Evolutionary conservation across 768 basidiomycete species (phyloP).

Genomic region (Suillus fuscotomentosus): DNA sequence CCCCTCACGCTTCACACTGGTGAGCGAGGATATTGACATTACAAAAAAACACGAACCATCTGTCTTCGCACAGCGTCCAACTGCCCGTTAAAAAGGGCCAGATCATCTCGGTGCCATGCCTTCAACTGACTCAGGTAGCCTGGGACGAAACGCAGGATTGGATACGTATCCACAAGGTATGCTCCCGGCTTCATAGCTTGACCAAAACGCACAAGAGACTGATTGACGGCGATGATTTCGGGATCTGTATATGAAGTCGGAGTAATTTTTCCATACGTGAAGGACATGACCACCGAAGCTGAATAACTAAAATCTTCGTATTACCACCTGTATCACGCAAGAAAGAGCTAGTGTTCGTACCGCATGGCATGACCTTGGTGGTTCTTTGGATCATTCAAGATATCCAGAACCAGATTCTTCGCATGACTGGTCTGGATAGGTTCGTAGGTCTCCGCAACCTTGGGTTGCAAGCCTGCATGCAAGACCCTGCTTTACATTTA

Average conservation of each 20-base stretch:
- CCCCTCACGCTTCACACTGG: slow-evolving; percentile 19
- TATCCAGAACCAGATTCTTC: neutral
- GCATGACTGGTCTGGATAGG: neutral
- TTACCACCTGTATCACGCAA: neutral
- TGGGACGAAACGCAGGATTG: slow-evolving; percentile 22
- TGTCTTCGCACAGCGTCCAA: slow-evolving; percentile 26
- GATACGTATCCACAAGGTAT: slow-evolving; percentile 27
- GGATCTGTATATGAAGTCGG: slow-evolving; percentile 37
- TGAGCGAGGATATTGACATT: neutral
- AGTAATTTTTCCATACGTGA: slow-evolving; percentile 6
- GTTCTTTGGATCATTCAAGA: neutral
- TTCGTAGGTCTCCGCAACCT: neutral
- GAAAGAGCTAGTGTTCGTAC: neutral
- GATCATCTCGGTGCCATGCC: slow-evolving; percentile 47
- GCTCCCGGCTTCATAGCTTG: slow-evolving; percentile 20
- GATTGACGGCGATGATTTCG: slow-evolving; percentile 30
- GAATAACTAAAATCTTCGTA: neutral
- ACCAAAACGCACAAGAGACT: slow-evolving; percentile 25
- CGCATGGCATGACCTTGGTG: neutral
- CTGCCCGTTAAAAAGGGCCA: slow-evolving; percentile 30
- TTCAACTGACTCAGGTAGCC: slow-evolving; percentile 48
- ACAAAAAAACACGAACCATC: slow-evolving; percentile 22
- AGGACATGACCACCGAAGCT: neutral
- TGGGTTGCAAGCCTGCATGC: neutral
- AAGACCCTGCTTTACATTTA: neutral